Evolutionary conservation across 495 filamentous ascomycete genomes (phyloP), one percentile per base, ranked within the genome.

Genomic region (Trichoderma erinaceum): DNA sequence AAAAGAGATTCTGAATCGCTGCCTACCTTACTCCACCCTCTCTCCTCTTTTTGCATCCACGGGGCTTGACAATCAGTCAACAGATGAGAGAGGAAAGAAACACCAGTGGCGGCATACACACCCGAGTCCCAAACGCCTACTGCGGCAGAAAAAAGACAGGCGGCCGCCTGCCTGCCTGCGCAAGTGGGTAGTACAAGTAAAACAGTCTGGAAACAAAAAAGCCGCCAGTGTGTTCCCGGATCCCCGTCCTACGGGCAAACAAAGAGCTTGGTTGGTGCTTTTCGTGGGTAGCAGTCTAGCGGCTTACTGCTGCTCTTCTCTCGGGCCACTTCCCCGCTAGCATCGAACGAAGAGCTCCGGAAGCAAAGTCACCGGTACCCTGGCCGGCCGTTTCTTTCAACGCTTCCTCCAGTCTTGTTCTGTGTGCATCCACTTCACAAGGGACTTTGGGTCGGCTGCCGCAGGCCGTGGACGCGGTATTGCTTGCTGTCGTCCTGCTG

Each of bases 231-330:
- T 25, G 16, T 13, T 6, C 10, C 50, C 50, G 16, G 18, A 21
- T 58, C 56, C 56, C 56, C 35, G 56, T 61, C 25, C 56, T 13
- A 61, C 56, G 56, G 56, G 23, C 56, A 61, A 61, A 32, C 56
- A 61, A 61, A 61, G 56, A 12, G 56, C 56, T 61, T 61, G 56
- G 56, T 61, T 61, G 56, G 56, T 61, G 56, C 56, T 61, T 32
- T 35, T 11, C 29, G 56, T 13, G 10, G 29, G 56, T 23, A 25
- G 5, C 23, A n/a, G 56, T 25, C 15, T 61, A 61, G 35, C 35
- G 35, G 35, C 35, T 38, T 38, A 38, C 35, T 38, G 35, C 8
- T 38, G 35, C 35, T 25, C 25, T 16, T 56, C 56, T 25, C 27
- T n/a, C 56, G 56, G 56, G 23, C 27, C 56, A 38, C 15, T 25